Evolutionary conservation across 805 yeast genomes (phyloP).

Genomic region (Pichia occidentalis): DNA sequence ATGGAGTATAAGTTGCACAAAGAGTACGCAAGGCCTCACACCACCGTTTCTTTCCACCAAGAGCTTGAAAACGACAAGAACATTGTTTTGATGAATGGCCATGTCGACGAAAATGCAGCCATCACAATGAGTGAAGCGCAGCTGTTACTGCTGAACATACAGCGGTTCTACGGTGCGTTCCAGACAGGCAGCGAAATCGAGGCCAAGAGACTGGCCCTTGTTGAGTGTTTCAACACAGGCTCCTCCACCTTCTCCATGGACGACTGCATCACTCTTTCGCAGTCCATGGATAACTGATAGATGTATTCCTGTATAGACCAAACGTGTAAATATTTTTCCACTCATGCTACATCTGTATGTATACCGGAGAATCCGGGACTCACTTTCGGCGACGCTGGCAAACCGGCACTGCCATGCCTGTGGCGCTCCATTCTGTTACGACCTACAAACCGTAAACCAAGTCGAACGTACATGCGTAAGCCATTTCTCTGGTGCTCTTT

Average conservation of each 20-base stretch:
- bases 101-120: slow-evolving; percentile 63
- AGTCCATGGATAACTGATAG: slow-evolving; percentile 50
- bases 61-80: slow-evolving; percentile 58
- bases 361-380: too few relatives aligned
- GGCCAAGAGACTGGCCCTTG: slow-evolving; percentile 46
- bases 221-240: slow-evolving; percentile 68
- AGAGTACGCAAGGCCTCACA: slow-evolving; percentile 93
- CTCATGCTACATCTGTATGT: too few relatives aligned
- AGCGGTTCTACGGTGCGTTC: slow-evolving; percentile 75
- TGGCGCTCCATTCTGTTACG: too few relatives aligned
- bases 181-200: slow-evolving; percentile 37
- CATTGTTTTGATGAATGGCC: slow-evolving; percentile 79
- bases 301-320: too few relatives aligned
- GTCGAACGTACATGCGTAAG: too few relatives aligned
- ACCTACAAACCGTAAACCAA: too few relatives aligned
- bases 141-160: slow-evolving; percentile 64
- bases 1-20: slow-evolving; percentile 87
- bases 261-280: slow-evolving; percentile 61
- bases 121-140: slow-evolving; percentile 73
- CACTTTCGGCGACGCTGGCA: too few relatives aligned
- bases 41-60: slow-evolving; percentile 80
- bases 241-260: slow-evolving; percentile 60
- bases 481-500: too few relatives aligned
- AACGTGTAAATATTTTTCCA: too few relatives aligned
- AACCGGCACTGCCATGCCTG: too few relatives aligned